Evolutionary conservation across 2,329 filamentous ascomycete species (phyloP).

Genomic region (Pseudogymnoascus sp.): DNA sequence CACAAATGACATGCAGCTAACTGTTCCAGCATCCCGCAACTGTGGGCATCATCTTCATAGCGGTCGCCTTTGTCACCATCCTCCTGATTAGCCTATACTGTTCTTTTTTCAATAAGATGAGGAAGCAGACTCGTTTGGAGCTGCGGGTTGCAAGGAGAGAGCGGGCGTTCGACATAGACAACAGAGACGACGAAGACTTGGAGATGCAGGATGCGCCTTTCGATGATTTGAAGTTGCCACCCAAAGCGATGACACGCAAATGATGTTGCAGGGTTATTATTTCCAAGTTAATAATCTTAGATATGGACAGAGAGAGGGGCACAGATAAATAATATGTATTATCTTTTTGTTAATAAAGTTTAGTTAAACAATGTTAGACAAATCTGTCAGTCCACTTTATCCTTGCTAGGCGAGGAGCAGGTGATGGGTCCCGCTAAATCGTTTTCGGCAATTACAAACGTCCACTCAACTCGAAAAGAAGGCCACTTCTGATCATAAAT

Average conservation of each 20-base stretch:
- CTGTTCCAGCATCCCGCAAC: neutral
- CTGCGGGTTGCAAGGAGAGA: neutral
- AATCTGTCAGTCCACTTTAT: neutral
- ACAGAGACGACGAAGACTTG: neutral
- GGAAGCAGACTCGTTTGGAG: neutral
- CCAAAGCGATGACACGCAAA: constrained; percentile 1
- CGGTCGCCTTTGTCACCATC: neutral
- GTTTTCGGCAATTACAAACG: neutral
- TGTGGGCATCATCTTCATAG: neutral
- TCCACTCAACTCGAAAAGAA: neutral
- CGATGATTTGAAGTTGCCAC: neutral
- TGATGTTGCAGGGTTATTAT: neutral
- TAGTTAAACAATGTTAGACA: neutral
- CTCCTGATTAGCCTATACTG: neutral
- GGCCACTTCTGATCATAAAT: neutral
- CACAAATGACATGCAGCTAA: neutral
- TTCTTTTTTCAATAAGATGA: neutral
- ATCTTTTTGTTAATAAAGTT: neutral
- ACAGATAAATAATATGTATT: neutral
- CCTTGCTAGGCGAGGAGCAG: neutral
- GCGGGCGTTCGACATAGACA: neutral
- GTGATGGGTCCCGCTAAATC: neutral
- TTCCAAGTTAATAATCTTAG: neutral
- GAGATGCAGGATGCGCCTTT: neutral
- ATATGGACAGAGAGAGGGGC: neutral